phyloP scores from a whole-genome alignment of 2,329 filamentous ascomycete species.

The Paecilomyces formosus region DNA sequence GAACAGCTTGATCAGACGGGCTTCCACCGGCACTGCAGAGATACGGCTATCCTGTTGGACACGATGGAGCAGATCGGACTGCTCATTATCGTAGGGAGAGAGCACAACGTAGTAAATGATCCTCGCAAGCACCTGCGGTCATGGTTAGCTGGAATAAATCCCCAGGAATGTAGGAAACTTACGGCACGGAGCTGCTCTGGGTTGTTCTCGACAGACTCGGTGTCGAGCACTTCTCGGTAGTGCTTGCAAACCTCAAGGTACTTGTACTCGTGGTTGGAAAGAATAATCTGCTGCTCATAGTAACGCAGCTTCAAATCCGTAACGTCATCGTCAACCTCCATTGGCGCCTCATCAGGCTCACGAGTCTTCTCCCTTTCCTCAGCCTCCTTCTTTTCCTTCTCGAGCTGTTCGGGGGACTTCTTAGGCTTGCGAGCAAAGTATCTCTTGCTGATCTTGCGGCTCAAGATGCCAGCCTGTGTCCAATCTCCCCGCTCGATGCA shows the following conservation, averaged over 20 bases:
- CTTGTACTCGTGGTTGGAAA: constrained; percentile 95
- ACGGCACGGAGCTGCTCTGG: constrained; percentile 77
- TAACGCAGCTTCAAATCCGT: constrained; percentile 93
- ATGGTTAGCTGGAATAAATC: constrained; percentile 5
- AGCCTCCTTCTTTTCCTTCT: constrained; percentile 81
- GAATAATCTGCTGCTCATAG: constrained; percentile 93
- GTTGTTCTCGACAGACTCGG: constrained; percentile 88
- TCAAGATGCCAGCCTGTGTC: constrained; percentile 89
- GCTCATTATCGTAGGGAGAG: constrained; percentile 95
- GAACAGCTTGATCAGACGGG: constrained; percentile 85
- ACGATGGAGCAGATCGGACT: constrained; percentile 92
- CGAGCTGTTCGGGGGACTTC: constrained; percentile 80
- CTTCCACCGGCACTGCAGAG: constrained; percentile 67
- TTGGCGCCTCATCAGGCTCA: constrained; percentile 67
- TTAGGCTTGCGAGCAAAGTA: constrained; percentile 87
- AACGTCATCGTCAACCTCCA: constrained; percentile 77
- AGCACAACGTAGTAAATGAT: constrained; percentile 98
- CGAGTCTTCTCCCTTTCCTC: constrained; percentile 69
- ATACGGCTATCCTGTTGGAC: constrained; percentile 81
- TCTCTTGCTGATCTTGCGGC: constrained; percentile 91
- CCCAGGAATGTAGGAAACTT: constrained; percentile 28
- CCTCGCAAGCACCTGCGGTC: constrained; percentile 73
- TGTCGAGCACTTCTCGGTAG: constrained; percentile 94
- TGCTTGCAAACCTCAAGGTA: constrained; percentile 98
- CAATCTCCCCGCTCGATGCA: constrained; percentile 96